phyloP scores from a whole-genome alignment of 2,329 filamentous ascomycete species.

The Aspergillus nomiae region DNA sequence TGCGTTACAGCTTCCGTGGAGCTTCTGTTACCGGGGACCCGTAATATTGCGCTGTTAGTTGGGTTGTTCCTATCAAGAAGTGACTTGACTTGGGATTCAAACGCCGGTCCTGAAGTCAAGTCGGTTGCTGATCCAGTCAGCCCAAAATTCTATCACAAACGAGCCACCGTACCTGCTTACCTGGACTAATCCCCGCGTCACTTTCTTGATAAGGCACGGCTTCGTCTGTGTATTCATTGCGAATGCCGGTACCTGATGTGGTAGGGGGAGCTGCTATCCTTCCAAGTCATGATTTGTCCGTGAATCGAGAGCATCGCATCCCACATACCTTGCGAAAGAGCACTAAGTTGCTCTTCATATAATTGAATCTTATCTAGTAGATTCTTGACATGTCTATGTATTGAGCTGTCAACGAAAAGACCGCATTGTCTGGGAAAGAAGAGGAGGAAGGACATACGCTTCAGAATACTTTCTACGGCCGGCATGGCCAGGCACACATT shows the following conservation, averaged over 20 bases:
- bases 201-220: not conserved
- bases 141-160: not conserved
- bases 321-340: not conserved
- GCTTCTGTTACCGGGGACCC: not conserved
- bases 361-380: constrained; percentile 18
- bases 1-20: not conserved
- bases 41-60: not conserved
- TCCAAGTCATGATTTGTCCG: not conserved
- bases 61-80: constrained; percentile 14
- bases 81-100: constrained; percentile 23
- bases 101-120: constrained; percentile 21
- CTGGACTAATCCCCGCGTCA: constrained; percentile 15
- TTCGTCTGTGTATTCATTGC: not conserved
- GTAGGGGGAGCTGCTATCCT: not conserved
- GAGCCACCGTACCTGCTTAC: not conserved
- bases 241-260: not conserved
- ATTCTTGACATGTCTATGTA: constrained; percentile 5
- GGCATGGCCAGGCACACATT: constrained; percentile 18
- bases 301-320: not conserved
- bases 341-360: constrained; percentile 17
- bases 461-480: constrained; percentile 21
- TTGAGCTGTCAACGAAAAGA: not conserved
- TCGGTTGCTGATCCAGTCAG: constrained; percentile 19
- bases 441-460: constrained; percentile 10
- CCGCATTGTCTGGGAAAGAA: not conserved